A percentile compares a stretch with the other conserved stretches of the same genome.
These are phyloP conservation scores for Coccomyxa subellipsoidea DNA, from an alignment of 163 green algal species.

Conservation along the genomic window DNA sequence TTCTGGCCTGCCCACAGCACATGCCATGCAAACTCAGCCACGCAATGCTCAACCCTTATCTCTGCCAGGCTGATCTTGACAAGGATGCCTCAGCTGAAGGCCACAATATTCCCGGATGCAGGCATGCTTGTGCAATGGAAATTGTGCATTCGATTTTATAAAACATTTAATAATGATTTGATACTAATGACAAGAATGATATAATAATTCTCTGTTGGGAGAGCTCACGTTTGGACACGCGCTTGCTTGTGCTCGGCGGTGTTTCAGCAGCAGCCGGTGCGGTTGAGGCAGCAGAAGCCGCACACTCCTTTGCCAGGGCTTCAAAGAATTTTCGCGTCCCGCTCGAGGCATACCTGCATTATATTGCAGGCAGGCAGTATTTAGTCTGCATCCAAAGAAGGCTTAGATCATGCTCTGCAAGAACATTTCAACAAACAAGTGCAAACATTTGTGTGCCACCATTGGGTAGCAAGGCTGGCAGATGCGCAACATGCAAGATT, in stretches of 20 bases:
- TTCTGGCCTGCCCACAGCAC: not conserved
- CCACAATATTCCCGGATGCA: too few relatives aligned
- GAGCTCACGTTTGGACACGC: not conserved
- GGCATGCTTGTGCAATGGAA: too few relatives aligned
- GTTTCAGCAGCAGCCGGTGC: not conserved
- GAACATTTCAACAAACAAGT: not conserved
- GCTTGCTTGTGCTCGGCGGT: not conserved
- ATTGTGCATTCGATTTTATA: too few relatives aligned
- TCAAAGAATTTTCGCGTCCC: not conserved
- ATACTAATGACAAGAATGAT: not conserved
- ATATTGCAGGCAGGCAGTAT: not conserved
- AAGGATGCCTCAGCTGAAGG: not conserved
- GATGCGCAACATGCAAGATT: not conserved
- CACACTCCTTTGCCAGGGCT: not conserved
- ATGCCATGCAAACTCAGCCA: too few relatives aligned
- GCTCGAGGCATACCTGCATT: not conserved
- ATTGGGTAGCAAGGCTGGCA: not conserved
- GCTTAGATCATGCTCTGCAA: not conserved
- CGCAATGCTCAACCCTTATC: too few relatives aligned
- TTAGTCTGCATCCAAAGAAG: not conserved
- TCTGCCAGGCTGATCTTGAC: too few relatives aligned
- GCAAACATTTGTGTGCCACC: not conserved
- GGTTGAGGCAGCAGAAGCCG: not conserved
- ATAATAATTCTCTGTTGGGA: not conserved
- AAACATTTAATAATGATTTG: not conserved